Evolutionary conservation across 768 basidiomycete species (phyloP), one percentile per base, ranked within the genome.

Genomic region (Boletus subparvulus): DNA sequence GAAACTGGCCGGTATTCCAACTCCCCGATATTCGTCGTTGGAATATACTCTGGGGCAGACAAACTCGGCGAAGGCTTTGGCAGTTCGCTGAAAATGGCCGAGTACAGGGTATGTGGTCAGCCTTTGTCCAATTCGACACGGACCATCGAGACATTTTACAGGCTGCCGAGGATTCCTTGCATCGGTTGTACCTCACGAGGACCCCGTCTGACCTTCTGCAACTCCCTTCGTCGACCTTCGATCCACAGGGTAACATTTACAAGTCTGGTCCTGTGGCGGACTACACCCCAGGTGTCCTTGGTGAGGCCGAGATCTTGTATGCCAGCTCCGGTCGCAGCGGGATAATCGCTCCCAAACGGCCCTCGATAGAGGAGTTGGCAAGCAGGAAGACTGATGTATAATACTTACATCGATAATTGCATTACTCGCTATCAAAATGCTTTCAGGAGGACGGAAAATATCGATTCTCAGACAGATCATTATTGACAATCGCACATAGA

Each of bases 11-110:
- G 94, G 45, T 86, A 85, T 62, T 90, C 92, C 1, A 90, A 91
- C 63, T 87, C 93, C 4, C 95, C 97, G 1, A 81, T 95, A 39
- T 99, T 90, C 71, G 89, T 97, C n/a, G 88, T 96, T n/a, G 97
- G 94, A 17, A 88, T 97, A 56, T 98, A 83, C 70, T 91, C 86
- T 24, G 93, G 86, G 40, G 78, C 74, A 55, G 91, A 84, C 69
- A 84, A 97, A 73, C 83, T 99, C 3, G 93, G 95, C 6, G 95
- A 99, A 73, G 94, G 95, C 14, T 93, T 95, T 67, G 97, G 97
- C 50, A 88, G 85, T 62, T 94, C 92, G 3, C 75, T 98, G 52
- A 87, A 84, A 71, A 98, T 98, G 96, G 94, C 94, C 16, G 94
- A 98, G 73, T 95, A 83, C 74, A 80, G 96, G 55, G 94, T 93